Conservation (phyloP, 305 asterid species). For the Fraxinus floribunda region DNA sequence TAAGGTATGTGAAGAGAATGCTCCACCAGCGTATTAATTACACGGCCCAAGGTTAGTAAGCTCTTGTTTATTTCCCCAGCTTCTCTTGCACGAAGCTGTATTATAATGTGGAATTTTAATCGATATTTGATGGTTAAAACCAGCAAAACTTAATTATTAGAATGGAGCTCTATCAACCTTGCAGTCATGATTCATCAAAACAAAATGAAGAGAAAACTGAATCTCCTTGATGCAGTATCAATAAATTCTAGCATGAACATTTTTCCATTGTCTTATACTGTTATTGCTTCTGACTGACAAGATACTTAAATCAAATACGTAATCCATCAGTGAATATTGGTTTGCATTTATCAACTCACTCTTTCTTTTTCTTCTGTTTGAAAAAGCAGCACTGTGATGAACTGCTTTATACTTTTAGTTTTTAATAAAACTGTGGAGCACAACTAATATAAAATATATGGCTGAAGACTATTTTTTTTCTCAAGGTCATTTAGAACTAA, state of each 20-base stretch:
- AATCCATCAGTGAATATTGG: background rate
- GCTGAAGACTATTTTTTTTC: background rate
- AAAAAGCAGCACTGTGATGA: background rate
- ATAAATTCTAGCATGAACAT: background rate
- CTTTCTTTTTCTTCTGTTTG: background rate
- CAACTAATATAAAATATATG: background rate
- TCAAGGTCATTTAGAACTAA: background rate
- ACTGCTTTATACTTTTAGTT: background rate
- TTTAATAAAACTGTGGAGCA: background rate
- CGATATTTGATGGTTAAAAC: constrained; percentile 5
- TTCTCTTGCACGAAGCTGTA: constrained; percentile 89
- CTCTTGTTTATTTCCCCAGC: constrained; percentile 92
- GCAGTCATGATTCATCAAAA: background rate
- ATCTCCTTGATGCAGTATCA: background rate
- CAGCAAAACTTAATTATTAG: background rate
- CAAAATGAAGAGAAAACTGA: background rate
- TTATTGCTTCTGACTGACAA: background rate
- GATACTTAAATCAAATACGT: background rate
- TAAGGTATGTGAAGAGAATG: constrained; percentile 80
- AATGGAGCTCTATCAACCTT: background rate
- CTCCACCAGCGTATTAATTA: constrained; percentile 76
- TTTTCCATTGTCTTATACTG: background rate
- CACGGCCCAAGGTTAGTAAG: constrained; percentile 79
- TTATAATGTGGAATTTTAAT: constrained; percentile 6
- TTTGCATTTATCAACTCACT: background rate